These are phyloP conservation scores for Penicillium expansum DNA, from an alignment of 2,329 filamentous ascomycete species.

Conservation along the genomic window DNA sequence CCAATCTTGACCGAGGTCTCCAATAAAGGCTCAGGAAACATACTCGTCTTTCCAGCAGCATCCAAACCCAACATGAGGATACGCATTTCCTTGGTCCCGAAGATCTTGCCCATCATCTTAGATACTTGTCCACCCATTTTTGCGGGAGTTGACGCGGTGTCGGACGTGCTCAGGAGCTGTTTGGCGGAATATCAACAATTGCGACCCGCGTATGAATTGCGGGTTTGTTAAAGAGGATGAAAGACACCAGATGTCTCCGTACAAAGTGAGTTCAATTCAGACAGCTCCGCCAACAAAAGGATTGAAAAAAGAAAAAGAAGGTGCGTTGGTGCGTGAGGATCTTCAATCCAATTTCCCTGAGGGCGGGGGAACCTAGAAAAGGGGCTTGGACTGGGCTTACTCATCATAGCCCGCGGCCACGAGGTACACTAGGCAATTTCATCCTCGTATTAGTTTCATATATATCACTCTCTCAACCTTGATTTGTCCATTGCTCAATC, in stretches of 20 bases:
- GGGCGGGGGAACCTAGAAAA: conserved; percentile 33
- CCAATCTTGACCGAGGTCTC: neutral
- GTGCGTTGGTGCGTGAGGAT: conserved; percentile 5
- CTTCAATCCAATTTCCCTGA: conserved; percentile 16
- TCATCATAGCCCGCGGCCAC: neutral
- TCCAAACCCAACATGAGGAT: conserved; percentile 97
- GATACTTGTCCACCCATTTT: conserved; percentile 91
- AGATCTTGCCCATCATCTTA: conserved; percentile 98
- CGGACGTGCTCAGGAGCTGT: conserved; percentile 5
- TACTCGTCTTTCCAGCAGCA: conserved; percentile 93
- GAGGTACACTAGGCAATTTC: conserved; percentile 9
- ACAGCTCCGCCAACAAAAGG: conserved; percentile 2
- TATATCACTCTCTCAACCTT: neutral
- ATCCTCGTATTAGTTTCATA: conserved; percentile 9
- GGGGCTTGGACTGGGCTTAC: conserved; percentile 33
- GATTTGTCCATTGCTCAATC: neutral
- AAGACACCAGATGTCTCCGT: neutral
- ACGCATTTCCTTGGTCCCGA: conserved; percentile 98
- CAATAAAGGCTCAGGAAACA: conserved; percentile 19
- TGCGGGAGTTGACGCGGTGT: conserved; percentile 16
- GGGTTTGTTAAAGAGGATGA: neutral
- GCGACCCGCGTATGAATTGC: conserved; percentile 2
- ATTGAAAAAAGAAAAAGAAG: conserved; percentile 13
- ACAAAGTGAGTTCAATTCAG: neutral
- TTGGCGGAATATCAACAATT: conserved; percentile 8